A percentile compares a stretch with the other conserved stretches of the same genome.
Evolutionary conservation across 1,284 basidiomycete genomes (phyloP).

Genomic region (Ceratobasidium sp.): DNA sequence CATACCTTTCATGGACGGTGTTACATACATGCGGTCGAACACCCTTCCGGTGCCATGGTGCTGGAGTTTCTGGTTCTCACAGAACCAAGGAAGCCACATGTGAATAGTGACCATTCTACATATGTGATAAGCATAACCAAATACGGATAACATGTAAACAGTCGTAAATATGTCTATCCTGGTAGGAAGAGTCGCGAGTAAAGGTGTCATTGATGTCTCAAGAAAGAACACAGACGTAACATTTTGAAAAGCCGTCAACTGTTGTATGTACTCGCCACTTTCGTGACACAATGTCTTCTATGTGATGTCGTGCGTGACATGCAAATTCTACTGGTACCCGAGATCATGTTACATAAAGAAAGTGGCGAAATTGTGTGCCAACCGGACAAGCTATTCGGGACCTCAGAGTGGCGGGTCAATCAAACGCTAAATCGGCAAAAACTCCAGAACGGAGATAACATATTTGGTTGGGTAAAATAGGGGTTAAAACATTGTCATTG

Average conservation of each 20-base stretch:
- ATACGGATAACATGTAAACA: slow-evolving; percentile 3
- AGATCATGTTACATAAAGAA: background rate
- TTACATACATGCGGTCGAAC: slow-evolving; percentile 18
- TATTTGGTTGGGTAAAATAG: too few species aligned
- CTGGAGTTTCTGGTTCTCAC: slow-evolving; percentile 4
- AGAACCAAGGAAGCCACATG: slow-evolving; percentile 40
- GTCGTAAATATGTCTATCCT: background rate
- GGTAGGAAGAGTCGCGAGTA: slow-evolving; percentile 13
- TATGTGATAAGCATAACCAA: slow-evolving; percentile 16
- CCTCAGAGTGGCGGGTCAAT: too few species aligned
- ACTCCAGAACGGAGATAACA: too few species aligned
- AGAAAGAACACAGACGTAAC: background rate
- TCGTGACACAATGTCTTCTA: background rate
- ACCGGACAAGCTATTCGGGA: too few species aligned
- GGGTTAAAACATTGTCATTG: too few species aligned
- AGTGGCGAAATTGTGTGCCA: too few species aligned
- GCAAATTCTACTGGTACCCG: background rate
- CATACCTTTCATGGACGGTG: slow-evolving; percentile 27
- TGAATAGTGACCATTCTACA: slow-evolving; percentile 6
- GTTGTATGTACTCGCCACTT: background rate
- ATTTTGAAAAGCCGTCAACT: background rate
- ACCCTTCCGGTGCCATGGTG: slow-evolving; percentile 28
- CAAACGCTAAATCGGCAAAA: too few species aligned
- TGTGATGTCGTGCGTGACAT: background rate
- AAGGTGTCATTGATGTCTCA: background rate